phyloP scores from a whole-genome alignment of 352 stramenopile species.

The Phytophthora colocasiae region DNA sequence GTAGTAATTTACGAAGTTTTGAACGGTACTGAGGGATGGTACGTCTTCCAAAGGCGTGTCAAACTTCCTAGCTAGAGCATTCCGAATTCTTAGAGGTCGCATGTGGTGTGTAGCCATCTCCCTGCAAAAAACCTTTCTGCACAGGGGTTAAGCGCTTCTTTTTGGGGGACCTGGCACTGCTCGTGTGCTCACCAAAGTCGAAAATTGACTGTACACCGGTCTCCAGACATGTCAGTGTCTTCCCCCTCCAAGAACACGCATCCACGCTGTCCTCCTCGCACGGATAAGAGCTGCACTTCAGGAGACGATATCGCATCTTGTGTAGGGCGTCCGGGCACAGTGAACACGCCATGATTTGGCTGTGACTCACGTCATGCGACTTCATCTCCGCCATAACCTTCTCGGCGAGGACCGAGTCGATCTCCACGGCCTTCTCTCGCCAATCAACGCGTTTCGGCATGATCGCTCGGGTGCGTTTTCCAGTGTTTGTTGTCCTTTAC shows the following conservation, averaged over 20 bases:
- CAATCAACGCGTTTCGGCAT: too few species aligned
- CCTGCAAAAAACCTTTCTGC: slow-evolving; percentile 8
- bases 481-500: too few species aligned
- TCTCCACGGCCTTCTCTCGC: too few species aligned
- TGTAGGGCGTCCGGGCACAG: too few species aligned
- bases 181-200: not conserved
- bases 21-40: not conserved
- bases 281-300: not conserved
- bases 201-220: not conserved
- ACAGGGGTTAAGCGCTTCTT: not conserved
- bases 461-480: too few species aligned
- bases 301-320: not conserved
- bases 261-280: not conserved
- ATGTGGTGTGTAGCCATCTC: slow-evolving; percentile 9
- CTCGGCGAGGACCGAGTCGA: too few species aligned
- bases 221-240: not conserved
- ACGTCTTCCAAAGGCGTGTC: not conserved
- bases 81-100: not conserved
- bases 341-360: too few species aligned
- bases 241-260: not conserved
- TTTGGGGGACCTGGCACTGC: not conserved
- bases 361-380: too few species aligned
- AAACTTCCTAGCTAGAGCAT: slow-evolving; percentile 9
- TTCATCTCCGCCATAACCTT: too few species aligned
- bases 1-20: slow-evolving; percentile 20